phyloP scores from a whole-genome alignment of 2,329 filamentous ascomycete genomes.

The Hypoxylon sp. region DNA sequence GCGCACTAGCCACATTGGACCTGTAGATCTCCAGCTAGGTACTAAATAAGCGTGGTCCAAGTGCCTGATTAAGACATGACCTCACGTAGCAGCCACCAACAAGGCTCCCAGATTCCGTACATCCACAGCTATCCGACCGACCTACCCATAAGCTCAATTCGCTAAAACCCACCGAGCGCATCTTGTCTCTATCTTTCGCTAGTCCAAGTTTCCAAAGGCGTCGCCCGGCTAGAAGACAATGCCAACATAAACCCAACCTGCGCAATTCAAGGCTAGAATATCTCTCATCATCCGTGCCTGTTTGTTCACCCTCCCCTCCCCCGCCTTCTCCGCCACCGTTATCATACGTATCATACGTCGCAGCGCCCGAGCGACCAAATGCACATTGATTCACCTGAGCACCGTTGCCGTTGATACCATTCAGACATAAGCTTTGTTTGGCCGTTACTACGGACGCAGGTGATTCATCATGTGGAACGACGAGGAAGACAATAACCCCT shows the following conservation, averaged over 20 bases:
- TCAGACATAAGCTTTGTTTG: conserved; percentile 31
- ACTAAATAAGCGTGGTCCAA: conserved; percentile 29
- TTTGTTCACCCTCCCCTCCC: conserved; percentile 45
- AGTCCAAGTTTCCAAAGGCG: conserved; percentile 4
- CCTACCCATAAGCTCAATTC: conserved; percentile 16
- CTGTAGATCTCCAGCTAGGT: conserved; percentile 6
- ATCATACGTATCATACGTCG: conserved; percentile 19
- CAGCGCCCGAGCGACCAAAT: conserved; percentile 28
- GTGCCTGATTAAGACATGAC: conserved; percentile 41
- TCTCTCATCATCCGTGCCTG: conserved; percentile 19
- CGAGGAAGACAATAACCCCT: conserved; percentile 94
- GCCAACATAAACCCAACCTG: conserved; percentile 10
- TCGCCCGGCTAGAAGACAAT: conserved; percentile 18
- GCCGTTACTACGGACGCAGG: conserved; percentile 26
- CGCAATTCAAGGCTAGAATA: conserved; percentile 28
- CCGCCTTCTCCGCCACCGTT: conserved; percentile 44
- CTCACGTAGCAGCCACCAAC: conserved; percentile 42
- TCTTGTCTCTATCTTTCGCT: conserved; percentile 10
- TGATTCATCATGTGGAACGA: conserved; percentile 90
- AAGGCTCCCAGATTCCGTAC: conserved; percentile 42
- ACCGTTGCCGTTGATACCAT: conserved; percentile 15
- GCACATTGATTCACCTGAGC: conserved; percentile 33
- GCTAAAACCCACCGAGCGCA: conserved; percentile 18
- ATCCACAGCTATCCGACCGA: conserved; percentile 25
- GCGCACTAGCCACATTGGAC: conserved; percentile 9